phyloP scores from a whole-genome alignment of 495 filamentous ascomycete species.

The Aspergillus steynii region DNA sequence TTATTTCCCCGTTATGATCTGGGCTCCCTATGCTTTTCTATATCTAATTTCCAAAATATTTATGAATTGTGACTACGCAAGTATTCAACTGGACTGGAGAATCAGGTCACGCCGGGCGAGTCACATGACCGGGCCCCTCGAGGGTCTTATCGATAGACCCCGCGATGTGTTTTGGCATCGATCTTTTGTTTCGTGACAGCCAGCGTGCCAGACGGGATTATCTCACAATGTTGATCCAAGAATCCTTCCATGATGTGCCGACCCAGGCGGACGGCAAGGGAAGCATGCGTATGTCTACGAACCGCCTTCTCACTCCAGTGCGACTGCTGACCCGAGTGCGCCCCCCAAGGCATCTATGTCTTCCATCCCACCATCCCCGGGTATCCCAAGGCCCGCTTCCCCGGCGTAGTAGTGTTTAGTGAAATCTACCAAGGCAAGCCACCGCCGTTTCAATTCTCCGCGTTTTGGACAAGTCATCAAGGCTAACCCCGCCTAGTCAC shows the following conservation, averaged over 20 bases:
- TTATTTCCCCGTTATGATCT: constrained; percentile 12
- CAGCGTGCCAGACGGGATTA: neutral
- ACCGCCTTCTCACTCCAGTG: neutral
- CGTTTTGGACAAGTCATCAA: neutral
- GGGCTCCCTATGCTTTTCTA: neutral
- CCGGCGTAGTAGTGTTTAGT: constrained; percentile 86
- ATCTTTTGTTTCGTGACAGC: neutral
- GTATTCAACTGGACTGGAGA: neutral
- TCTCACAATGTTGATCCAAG: constrained; percentile 64
- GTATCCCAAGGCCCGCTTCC: constrained; percentile 87
- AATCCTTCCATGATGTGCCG: constrained; percentile 65
- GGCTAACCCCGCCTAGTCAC: constrained; percentile 61
- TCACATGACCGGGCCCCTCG: constrained; percentile 18
- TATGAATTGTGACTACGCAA: neutral
- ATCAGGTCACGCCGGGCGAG: no score
- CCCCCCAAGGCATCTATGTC: constrained; percentile 71
- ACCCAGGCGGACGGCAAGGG: constrained; percentile 63
- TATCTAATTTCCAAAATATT: constrained; percentile 6
- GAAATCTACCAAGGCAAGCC: constrained; percentile 91
- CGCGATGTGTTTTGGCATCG: neutral
- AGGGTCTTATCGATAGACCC: constrained; percentile 7
- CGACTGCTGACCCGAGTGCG: neutral
- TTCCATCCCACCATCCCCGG: constrained; percentile 83
- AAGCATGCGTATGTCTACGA: constrained; percentile 55
- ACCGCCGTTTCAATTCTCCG: neutral